These are phyloP conservation scores for Colletotrichum australisinense DNA, from an alignment of 2,329 filamentous ascomycete species.

Conservation along the genomic window DNA sequence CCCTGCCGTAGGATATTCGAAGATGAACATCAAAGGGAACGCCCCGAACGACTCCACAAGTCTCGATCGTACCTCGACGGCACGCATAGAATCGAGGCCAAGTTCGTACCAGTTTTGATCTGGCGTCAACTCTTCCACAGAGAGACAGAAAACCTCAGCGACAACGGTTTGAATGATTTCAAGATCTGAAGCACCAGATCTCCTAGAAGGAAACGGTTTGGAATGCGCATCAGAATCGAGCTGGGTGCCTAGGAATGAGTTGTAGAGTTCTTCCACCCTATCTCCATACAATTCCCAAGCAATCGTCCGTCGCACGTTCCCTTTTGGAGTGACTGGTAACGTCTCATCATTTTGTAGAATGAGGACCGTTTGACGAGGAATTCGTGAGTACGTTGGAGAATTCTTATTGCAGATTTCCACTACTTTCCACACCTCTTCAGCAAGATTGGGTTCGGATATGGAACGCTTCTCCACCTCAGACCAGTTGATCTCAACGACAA, in stretches of 20 bases:
- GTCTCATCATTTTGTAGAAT: background rate
- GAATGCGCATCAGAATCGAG: too few species aligned
- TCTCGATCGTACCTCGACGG: constrained; percentile 7
- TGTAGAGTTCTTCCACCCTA: constrained; percentile 8
- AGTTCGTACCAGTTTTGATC: constrained; percentile 22
- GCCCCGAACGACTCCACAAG: constrained; percentile 8
- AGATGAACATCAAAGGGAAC: constrained; percentile 27
- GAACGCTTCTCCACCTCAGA: background rate
- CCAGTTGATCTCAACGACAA: constrained; percentile 18
- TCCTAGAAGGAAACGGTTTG: too few species aligned
- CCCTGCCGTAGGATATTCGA: constrained; percentile 12
- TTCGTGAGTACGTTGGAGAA: background rate
- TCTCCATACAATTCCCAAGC: constrained; percentile 10
- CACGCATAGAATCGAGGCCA: constrained; percentile 18
- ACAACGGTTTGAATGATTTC: background rate
- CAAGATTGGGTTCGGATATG: background rate
- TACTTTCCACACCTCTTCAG: constrained; percentile 21
- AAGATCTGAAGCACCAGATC: background rate
- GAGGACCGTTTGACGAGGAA: constrained; percentile 3
- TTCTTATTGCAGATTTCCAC: background rate
- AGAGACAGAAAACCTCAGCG: background rate
- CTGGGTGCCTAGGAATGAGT: background rate
- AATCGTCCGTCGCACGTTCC: constrained; percentile 14
- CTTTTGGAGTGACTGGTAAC: constrained; percentile 23
- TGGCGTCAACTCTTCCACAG: background rate